Base-by-base conservation (phyloP, 2,329 filamentous ascomycete species). In the Simplicillium sp. region DNA sequence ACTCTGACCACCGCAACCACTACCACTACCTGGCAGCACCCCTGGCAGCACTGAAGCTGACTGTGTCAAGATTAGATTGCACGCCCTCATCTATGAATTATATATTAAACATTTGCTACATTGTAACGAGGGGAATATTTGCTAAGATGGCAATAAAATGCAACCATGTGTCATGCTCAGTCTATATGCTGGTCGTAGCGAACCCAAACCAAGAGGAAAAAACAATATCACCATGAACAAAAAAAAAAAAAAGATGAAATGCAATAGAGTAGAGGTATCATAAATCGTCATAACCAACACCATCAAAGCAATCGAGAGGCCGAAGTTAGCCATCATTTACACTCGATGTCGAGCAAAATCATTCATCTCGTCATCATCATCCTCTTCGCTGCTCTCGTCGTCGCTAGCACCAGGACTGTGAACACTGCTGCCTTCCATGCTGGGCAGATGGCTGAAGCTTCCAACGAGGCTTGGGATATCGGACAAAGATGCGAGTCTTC, bases 321-420 rank as follows among this genome's bases (percentile, higher is more conserved):
- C 20, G 9, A 9, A 52, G 33, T 46, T 44, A 32, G 53, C 57
- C 20, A 9, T 25, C 20, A 25, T 25, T 25, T 25, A 25, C n/a
- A 25, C 20, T 9, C 9, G 20, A 25, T 9, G 20, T 25, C 20
- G 6, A 25, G 20, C 6, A 25, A 25, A 25, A 25, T 73, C 71
- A 46, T 75, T 75, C 59, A 75, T 71, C 11, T 68, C 70, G 36
- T 79, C 75, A 46, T 75, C 75, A 59, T 74, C 71, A n/a, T 68
- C 69, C 37, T 78, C 75, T 39, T 77, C 75, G 42, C 70, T 75
- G 46, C 67, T 75, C 36, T 71, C 71, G 15, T 63, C 65, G 29
- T 64, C 67, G 28, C 61, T 62, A 39, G 65, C 70, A 43, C 61
- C 58, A 8, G 73, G 73, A 41, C 74, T 78, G 42, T 75, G 70